Evolutionary conservation across 1,139 yeast genomes (phyloP).

Genomic region (Nematodospora anomalae): DNA sequence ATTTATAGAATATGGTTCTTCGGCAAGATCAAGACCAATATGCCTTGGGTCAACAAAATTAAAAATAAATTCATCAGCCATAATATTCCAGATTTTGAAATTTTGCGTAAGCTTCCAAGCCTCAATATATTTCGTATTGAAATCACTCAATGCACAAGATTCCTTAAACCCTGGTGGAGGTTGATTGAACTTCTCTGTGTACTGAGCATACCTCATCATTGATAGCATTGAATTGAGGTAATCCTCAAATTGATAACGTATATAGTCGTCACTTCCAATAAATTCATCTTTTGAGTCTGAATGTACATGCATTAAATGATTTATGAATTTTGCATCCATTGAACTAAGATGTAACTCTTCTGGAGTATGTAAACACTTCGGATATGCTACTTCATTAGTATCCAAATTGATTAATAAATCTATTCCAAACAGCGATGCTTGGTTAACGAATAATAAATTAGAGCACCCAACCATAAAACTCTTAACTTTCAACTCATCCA

Average conservation of each 20-base stretch:
- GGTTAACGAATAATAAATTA: slow-evolving; percentile 73
- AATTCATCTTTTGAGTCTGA: slow-evolving; percentile 22
- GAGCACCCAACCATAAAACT: slow-evolving; percentile 87
- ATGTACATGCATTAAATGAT: slow-evolving; percentile 27
- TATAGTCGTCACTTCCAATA: slow-evolving; percentile 84
- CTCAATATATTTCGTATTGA: slow-evolving; percentile 56
- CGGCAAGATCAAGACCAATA: slow-evolving; percentile 34
- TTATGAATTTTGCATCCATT: slow-evolving; percentile 76
- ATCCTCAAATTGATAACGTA: slow-evolving; percentile 86
- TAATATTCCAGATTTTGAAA: slow-evolving; percentile 64
- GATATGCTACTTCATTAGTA: slow-evolving; percentile 42
- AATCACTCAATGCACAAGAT: slow-evolving; percentile 36
- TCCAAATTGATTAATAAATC: slow-evolving; percentile 43
- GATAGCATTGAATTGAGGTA: slow-evolving; percentile 76
- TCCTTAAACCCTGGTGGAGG: slow-evolving; percentile 46
- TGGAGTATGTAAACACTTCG: slow-evolving; percentile 30
- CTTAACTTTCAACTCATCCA: slow-evolving; percentile 64
- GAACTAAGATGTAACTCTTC: slow-evolving; percentile 53
- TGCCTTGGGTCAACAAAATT: slow-evolving; percentile 85
- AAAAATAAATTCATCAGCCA: slow-evolving; percentile 86
- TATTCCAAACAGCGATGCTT: slow-evolving; percentile 55
- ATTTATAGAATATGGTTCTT: slow-evolving; percentile 15
- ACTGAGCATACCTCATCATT: slow-evolving; percentile 67
- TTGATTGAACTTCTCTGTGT: slow-evolving; percentile 43
- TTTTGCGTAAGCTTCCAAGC: slow-evolving; percentile 70